Evolutionary conservation across 768 basidiomycete genomes (phyloP).

Genomic region (Thelephora ganbajun): DNA sequence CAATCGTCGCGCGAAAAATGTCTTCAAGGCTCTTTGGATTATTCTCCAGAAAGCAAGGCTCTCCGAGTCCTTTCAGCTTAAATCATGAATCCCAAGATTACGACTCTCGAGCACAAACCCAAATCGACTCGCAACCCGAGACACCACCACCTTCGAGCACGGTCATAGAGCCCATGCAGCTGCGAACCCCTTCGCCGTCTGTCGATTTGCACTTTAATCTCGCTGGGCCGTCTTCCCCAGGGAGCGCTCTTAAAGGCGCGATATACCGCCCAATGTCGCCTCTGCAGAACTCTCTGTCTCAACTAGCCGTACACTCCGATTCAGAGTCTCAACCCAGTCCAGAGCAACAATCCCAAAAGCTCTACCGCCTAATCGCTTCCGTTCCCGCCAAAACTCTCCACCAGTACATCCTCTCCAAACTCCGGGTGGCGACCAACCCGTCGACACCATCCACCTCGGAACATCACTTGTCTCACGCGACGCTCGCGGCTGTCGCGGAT

Average conservation of each 20-base stretch:
- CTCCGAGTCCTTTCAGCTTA: slow-evolving; percentile 7
- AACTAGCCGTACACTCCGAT: slow-evolving; percentile 18
- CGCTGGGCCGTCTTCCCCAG: slow-evolving; percentile 14
- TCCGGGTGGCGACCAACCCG: not conserved
- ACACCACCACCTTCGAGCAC: slow-evolving; percentile 5
- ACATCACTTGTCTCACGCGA: slow-evolving; percentile 25
- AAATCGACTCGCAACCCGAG: not conserved
- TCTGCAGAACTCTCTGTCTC: slow-evolving; percentile 3
- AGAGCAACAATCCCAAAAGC: slow-evolving; percentile 21
- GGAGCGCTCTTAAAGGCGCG: slow-evolving; percentile 19
- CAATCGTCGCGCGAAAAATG: not conserved
- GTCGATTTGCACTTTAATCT: slow-evolving; percentile 17
- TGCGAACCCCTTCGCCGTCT: slow-evolving; percentile 43
- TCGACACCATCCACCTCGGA: too few relatives aligned
- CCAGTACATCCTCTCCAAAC: slow-evolving; percentile 34
- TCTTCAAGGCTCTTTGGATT: slow-evolving; percentile 16
- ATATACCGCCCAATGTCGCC: slow-evolving; percentile 16
- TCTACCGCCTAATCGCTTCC: slow-evolving; percentile 38
- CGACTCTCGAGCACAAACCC: slow-evolving; percentile 2
- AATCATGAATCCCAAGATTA: not conserved
- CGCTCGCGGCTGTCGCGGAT: slow-evolving; percentile 30
- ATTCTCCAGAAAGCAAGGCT: slow-evolving; percentile 11
- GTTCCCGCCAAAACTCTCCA: slow-evolving; percentile 59
- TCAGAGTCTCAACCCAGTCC: slow-evolving; percentile 15
- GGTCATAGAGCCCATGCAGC: slow-evolving; percentile 17